These are phyloP conservation scores for Hypholoma fasciculare DNA, from an alignment of 768 basidiomycete genomes.

Conservation along the genomic window DNA sequence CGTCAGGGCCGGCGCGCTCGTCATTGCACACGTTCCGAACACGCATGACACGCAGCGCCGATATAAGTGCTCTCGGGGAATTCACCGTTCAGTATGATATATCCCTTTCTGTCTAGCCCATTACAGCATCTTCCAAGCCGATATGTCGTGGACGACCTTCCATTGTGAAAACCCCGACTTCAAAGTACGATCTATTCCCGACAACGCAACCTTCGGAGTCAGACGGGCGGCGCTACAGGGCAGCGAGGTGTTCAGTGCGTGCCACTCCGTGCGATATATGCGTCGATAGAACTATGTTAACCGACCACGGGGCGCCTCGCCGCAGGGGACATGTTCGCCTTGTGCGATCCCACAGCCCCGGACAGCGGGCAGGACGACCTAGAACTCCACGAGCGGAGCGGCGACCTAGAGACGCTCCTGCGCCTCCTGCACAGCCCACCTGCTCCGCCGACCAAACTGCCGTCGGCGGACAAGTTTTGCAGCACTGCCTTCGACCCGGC, in stretches of 20 bases:
- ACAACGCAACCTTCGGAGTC: slow-evolving; percentile 50
- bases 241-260: slow-evolving; percentile 68
- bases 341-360: slow-evolving; percentile 39
- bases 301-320: slow-evolving; percentile 13
- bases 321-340: slow-evolving; percentile 68
- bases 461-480: slow-evolving; percentile 25
- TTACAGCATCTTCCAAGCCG: slow-evolving; percentile 4
- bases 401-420: slow-evolving; percentile 49
- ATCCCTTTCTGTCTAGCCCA: slow-evolving; percentile 4
- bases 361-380: slow-evolving; percentile 29
- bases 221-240: slow-evolving; percentile 46
- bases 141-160: slow-evolving; percentile 36
- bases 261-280: slow-evolving; percentile 3
- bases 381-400: slow-evolving; percentile 55
- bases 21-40: slow-evolving; percentile 4
- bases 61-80: slow-evolving; percentile 7
- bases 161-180: slow-evolving; percentile 55
- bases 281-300: slow-evolving; percentile 2
- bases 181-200: slow-evolving; percentile 51
- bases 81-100: slow-evolving; percentile 3
- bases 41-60: slow-evolving; percentile 20
- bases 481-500: slow-evolving; percentile 37
- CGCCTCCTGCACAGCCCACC: slow-evolving; percentile 58
- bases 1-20: background rate
- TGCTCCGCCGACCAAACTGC: slow-evolving; percentile 37